Evolutionary conservation across 805 yeast genomes (phyloP).

Genomic region (Candida nitratophila): DNA sequence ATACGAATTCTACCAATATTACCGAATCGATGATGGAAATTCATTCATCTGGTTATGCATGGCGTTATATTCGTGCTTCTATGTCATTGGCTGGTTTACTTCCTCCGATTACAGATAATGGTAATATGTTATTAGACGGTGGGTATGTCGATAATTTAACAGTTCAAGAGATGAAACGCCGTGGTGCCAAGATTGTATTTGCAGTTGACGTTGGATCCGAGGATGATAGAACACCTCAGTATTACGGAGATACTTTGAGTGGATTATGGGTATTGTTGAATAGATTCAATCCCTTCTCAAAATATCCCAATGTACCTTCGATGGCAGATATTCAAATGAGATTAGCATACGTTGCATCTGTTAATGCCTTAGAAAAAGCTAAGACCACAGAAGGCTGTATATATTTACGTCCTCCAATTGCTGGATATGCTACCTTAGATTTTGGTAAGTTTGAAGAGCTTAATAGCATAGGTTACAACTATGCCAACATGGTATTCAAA

Average conservation of each 20-base stretch:
- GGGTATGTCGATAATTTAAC: conserved; percentile 94
- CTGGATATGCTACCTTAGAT: conserved; percentile 83
- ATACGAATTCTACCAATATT: conserved; percentile 87
- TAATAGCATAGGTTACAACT: conserved; percentile 68
- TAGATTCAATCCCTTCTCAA: conserved; percentile 84
- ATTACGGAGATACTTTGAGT: conserved; percentile 86
- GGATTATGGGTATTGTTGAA: conserved; percentile 89
- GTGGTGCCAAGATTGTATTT: conserved; percentile 80
- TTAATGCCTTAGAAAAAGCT: conserved; percentile 84
- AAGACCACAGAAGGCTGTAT: conserved; percentile 78
- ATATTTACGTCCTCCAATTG: conserved; percentile 91
- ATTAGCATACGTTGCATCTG: conserved; percentile 91
- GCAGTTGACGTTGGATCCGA: conserved; percentile 96
- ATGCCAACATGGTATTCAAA: conserved; percentile 54
- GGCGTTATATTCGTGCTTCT: conserved; percentile 93
- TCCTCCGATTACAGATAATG: conserved; percentile 84
- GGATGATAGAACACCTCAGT: conserved; percentile 85
- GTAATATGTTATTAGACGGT: conserved; percentile 91
- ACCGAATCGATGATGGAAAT: conserved; percentile 94
- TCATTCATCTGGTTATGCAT: conserved; percentile 86
- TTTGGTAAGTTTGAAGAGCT: conserved; percentile 90
- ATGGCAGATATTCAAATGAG: conserved; percentile 94
- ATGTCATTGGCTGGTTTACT: conserved; percentile 93
- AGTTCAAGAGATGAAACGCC: conserved; percentile 81
- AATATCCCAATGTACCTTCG: conserved; percentile 82